Conservation (phyloP, 2,329 filamentous ascomycete genomes). For the Botrytis medusae region DNA sequence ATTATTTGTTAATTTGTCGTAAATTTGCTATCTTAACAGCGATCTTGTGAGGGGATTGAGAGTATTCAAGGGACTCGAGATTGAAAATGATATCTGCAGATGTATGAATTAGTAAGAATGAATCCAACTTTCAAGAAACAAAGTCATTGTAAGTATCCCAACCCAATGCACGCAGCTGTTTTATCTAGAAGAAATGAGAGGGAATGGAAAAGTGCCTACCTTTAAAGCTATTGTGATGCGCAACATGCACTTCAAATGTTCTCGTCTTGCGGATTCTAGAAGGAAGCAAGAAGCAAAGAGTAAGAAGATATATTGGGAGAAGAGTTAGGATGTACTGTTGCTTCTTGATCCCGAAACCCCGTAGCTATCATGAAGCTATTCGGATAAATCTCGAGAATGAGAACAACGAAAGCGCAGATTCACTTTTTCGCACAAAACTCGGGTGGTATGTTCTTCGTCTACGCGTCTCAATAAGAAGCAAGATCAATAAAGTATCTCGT, state of each 20-base stretch:
- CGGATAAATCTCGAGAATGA: neutral
- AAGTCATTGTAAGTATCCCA: neutral
- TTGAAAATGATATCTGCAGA: constrained; percentile 10
- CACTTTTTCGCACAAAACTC: constrained; percentile 12
- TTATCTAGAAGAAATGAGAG: neutral
- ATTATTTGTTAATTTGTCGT: constrained; percentile 23
- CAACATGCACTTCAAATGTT: neutral
- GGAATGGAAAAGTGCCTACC: neutral
- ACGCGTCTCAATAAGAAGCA: constrained; percentile 19
- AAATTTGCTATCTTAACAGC: neutral
- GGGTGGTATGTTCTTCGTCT: neutral
- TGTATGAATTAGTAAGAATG: neutral
- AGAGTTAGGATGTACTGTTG: neutral
- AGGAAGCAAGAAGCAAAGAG: neutral
- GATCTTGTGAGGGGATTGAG: neutral
- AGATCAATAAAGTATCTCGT: neutral
- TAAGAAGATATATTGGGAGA: neutral
- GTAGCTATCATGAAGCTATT: constrained; percentile 7
- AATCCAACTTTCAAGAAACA: neutral
- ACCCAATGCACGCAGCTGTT: neutral
- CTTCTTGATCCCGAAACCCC: neutral
- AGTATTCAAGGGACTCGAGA: constrained; percentile 1
- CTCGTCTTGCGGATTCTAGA: neutral
- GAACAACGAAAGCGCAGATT: constrained; percentile 15
- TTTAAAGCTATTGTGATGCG: neutral